These are phyloP conservation scores for Diaporthe citri DNA, from an alignment of 2,329 filamentous ascomycete genomes.

Conservation along the genomic window DNA sequence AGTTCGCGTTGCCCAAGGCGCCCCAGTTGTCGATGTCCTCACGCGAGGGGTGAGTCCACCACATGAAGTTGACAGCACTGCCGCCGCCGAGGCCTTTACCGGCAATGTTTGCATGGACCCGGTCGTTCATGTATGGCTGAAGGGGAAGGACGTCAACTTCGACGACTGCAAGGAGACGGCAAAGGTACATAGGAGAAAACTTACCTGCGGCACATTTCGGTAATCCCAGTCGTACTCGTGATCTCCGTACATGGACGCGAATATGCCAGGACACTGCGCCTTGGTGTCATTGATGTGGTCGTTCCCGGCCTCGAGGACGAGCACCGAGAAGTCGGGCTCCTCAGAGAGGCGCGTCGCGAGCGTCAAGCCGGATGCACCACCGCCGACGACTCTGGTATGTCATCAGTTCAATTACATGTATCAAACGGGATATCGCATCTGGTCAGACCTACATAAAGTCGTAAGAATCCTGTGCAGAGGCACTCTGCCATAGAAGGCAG, in stretches of 20 bases:
- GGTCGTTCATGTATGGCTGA: slow-evolving; percentile 9
- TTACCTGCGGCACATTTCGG: neutral
- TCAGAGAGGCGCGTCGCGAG: slow-evolving; percentile 34
- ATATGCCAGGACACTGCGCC: slow-evolving; percentile 7
- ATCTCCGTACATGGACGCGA: slow-evolving; percentile 20
- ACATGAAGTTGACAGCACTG: slow-evolving; percentile 12
- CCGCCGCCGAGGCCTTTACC: slow-evolving; percentile 12
- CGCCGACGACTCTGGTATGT: slow-evolving; percentile 30
- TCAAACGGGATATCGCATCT: neutral
- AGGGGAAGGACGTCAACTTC: neutral
- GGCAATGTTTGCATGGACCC: neutral
- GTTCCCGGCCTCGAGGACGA: slow-evolving; percentile 11
- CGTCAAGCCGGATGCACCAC: slow-evolving; percentile 35
- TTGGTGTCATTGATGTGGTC: slow-evolving; percentile 26
- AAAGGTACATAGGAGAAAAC: too few relatives aligned
- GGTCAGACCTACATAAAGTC: slow-evolving; percentile 3
- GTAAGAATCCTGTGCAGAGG: neutral
- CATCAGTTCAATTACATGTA: neutral
- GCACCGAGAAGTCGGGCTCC: slow-evolving; percentile 16
- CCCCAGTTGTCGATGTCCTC: slow-evolving; percentile 3
- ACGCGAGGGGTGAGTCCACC: neutral
- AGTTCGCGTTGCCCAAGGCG: neutral
- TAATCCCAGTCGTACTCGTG: slow-evolving; percentile 24
- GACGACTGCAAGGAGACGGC: too few relatives aligned
- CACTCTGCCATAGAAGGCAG: neutral